Conservation (phyloP, 768 basidiomycete genomes). For the Psilocybe azurescens region DNA sequence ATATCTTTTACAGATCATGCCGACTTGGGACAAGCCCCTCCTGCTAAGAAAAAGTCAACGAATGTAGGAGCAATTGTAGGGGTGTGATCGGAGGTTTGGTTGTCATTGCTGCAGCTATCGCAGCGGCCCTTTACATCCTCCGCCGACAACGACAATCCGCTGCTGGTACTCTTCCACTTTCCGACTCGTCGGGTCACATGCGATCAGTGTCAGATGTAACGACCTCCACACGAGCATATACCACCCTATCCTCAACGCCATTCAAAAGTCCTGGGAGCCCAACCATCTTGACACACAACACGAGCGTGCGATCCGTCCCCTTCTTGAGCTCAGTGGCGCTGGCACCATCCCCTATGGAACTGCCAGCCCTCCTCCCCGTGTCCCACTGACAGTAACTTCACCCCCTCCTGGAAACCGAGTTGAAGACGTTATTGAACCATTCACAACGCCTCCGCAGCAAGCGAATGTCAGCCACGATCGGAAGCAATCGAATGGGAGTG, state of each 20-base stretch:
- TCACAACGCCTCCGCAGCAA: constrained; percentile 28
- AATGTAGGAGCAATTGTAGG: no score
- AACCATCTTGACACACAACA: constrained; percentile 37
- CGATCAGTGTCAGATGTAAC: constrained; percentile 32
- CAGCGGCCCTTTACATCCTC: constrained; percentile 33
- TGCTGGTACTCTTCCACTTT: constrained; percentile 9
- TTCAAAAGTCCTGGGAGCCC: constrained; percentile 29
- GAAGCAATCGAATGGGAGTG: constrained; percentile 36
- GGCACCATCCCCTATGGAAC: constrained; percentile 21
- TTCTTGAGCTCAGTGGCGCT: constrained; percentile 34
- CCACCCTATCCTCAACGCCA: constrained; percentile 26
- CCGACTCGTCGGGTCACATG: constrained; percentile 24
- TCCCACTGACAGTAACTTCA: constrained; percentile 5
- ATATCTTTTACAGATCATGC: no score
- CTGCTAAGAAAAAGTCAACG: no score
- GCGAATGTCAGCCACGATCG: constrained; percentile 27
- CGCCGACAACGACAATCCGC: constrained; percentile 23
- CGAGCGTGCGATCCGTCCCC: constrained; percentile 37
- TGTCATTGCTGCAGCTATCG: constrained; percentile 33
- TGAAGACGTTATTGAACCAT: constrained; percentile 43
- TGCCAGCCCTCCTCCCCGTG: constrained; percentile 24
- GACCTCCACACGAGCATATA: constrained; percentile 27
- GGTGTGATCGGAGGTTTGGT: no score
- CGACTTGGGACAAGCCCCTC: no score
- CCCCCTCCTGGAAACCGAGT: constrained; percentile 19